Percentiles rank a stretch among this genome's conserved stretches.
Evolutionary conservation across 345 rosid species (phyloP).

Genomic region (Gossypium raimondii): DNA sequence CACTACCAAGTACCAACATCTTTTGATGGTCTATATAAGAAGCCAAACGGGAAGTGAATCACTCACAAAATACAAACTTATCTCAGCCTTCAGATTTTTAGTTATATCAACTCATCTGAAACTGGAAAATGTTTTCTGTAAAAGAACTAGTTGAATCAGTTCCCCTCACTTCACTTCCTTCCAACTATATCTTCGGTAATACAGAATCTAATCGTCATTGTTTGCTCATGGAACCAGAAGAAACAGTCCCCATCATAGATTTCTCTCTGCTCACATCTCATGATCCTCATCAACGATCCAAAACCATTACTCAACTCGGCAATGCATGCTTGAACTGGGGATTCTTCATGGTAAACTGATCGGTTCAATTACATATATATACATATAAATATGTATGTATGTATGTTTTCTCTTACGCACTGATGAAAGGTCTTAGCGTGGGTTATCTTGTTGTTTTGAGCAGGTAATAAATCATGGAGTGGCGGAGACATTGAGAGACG

Average conservation of each 20-base stretch:
- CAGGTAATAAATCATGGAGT: slow-evolving; percentile 22
- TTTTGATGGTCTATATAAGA: not conserved
- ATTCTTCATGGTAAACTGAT: slow-evolving; percentile 41
- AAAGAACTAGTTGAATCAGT: slow-evolving; percentile 25
- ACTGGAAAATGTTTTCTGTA: slow-evolving; percentile 22
- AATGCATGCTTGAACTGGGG: slow-evolving; percentile 57
- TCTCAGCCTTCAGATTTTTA: not conserved
- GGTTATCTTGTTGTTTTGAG: not conserved
- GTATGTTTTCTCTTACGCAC: not conserved
- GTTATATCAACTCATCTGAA: not conserved
- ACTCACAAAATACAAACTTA: not conserved
- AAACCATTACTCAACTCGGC: slow-evolving; percentile 32
- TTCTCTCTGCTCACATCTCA: slow-evolving; percentile 34
- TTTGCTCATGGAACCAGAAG: slow-evolving; percentile 17
- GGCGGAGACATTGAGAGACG: slow-evolving; percentile 4
- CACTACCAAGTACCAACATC: not conserved
- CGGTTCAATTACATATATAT: not conserved
- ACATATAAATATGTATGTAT: not conserved
- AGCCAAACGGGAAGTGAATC: not conserved
- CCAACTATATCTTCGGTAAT: slow-evolving; percentile 15
- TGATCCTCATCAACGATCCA: slow-evolving; percentile 27
- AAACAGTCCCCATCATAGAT: slow-evolving; percentile 41
- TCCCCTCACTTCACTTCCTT: slow-evolving; percentile 21
- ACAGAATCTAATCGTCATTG: slow-evolving; percentile 3
- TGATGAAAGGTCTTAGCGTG: not conserved